Conservation (phyloP, 495 filamentous ascomycete species). For the Geoglossum glabrum region DNA sequence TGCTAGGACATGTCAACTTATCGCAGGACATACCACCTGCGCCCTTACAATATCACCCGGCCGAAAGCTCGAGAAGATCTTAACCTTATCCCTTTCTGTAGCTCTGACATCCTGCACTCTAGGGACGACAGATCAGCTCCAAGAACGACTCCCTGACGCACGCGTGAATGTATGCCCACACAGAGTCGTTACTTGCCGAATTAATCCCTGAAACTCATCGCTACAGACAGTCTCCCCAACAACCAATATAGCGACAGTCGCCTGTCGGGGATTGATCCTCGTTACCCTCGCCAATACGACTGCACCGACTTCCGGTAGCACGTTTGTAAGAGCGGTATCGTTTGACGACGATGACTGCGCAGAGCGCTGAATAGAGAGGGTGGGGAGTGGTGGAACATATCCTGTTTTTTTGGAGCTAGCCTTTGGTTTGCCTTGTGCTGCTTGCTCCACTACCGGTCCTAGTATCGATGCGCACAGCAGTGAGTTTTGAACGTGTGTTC, state of each 20-base stretch:
- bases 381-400: not conserved
- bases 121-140: conserved; percentile 17
- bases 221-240: conserved; percentile 36
- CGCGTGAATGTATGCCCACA: conserved; percentile 14
- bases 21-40: conserved; percentile 42
- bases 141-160: not conserved
- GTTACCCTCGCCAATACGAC: conserved; percentile 68
- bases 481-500: conserved; percentile 56
- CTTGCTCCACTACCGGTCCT: conserved; percentile 8
- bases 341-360: conserved; percentile 18
- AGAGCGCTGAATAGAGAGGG: conserved; percentile 1
- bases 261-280: conserved; percentile 64
- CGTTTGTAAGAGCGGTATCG: conserved; percentile 33
- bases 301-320: conserved; percentile 61
- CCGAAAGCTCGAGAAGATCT: conserved; percentile 75
- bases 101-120: conserved; percentile 77
- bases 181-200: conserved; percentile 15
- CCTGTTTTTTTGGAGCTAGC: conserved; percentile 5
- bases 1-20: not conserved
- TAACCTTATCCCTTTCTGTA: conserved; percentile 87
- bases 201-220: conserved; percentile 16
- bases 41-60: conserved; percentile 87
- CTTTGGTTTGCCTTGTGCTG: conserved; percentile 22
- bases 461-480: conserved; percentile 57
- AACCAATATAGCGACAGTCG: conserved; percentile 60